Percentiles rank a stretch among this genome's conserved stretches.
Conservation (phyloP, 331 rosid species). For the Arachis monticola region DNA sequence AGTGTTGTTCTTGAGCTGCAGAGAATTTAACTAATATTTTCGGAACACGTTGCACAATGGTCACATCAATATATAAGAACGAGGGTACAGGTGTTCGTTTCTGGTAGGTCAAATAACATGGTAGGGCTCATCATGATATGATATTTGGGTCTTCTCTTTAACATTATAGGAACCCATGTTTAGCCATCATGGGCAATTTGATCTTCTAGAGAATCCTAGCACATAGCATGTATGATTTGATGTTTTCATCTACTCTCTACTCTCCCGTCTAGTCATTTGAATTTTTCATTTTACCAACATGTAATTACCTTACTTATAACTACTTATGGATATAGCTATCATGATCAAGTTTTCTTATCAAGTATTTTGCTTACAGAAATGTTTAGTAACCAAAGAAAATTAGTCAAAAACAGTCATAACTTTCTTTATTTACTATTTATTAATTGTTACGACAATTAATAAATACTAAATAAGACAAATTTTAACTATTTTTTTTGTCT, state of each 20-base stretch:
- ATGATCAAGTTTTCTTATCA: no score
- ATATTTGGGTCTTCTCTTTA: conserved; percentile 2
- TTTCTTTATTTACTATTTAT: no score
- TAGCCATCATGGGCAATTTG: neutral
- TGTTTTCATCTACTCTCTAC: neutral
- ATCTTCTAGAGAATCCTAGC: neutral
- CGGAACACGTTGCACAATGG: neutral
- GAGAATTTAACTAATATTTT: neutral
- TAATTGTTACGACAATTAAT: no score
- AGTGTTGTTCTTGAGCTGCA: neutral
- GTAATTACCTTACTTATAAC: no score
- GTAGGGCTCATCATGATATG: neutral
- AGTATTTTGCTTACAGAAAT: no score
- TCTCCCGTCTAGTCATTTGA: no score
- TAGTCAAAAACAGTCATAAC: no score
- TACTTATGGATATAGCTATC: no score
- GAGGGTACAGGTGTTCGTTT: neutral
- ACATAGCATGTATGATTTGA: neutral
- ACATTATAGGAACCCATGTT: neutral
- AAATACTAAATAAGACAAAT: no score
- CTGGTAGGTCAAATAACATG: conserved; percentile 5
- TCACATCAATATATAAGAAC: neutral
- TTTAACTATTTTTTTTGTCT: no score
- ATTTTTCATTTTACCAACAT: no score
- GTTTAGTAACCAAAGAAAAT: no score